Conservation (phyloP, 2,329 filamentous ascomycete species). For the Colletotrichum incanum region DNA sequence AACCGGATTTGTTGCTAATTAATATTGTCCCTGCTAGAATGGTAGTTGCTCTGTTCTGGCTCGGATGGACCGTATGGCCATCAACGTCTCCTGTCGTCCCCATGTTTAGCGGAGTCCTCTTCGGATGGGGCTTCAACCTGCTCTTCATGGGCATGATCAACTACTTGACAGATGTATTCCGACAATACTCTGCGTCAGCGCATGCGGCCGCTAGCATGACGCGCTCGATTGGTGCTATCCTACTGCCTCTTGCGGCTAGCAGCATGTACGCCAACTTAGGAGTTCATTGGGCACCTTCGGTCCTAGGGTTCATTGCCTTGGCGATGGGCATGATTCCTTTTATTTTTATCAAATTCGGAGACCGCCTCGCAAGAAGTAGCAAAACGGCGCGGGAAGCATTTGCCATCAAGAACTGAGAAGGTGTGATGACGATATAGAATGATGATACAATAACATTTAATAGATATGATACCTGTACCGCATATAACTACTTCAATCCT, state of each 20-base stretch:
- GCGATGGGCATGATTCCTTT: conserved; percentile 53
- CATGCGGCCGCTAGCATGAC: conserved; percentile 53
- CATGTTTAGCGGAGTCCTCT: conserved; percentile 61
- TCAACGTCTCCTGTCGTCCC: conserved; percentile 53
- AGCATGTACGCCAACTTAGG: conserved; percentile 53
- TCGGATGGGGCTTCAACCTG: conserved; percentile 54
- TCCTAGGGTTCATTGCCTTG: conserved; percentile 51
- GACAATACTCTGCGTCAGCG: conserved; percentile 53
- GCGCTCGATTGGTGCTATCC: conserved; percentile 52
- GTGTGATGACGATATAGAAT: neutral
- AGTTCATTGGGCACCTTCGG: conserved; percentile 54
- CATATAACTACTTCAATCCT: neutral
- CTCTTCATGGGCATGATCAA: conserved; percentile 56
- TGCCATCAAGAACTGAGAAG: neutral
- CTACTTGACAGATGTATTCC: conserved; percentile 54
- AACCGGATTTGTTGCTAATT: neutral
- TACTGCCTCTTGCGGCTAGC: conserved; percentile 52
- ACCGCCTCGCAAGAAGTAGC: conserved; percentile 49
- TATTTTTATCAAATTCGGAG: conserved; percentile 52
- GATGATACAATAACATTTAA: neutral
- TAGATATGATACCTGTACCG: neutral
- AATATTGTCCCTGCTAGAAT: conserved; percentile 52
- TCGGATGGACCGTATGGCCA: conserved; percentile 70
- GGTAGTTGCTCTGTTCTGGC: conserved; percentile 72
- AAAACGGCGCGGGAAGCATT: conserved; percentile 34